These are phyloP conservation scores for Cryphonectria parasitica DNA, from an alignment of 2,329 filamentous ascomycete genomes.

Conservation along the genomic window DNA sequence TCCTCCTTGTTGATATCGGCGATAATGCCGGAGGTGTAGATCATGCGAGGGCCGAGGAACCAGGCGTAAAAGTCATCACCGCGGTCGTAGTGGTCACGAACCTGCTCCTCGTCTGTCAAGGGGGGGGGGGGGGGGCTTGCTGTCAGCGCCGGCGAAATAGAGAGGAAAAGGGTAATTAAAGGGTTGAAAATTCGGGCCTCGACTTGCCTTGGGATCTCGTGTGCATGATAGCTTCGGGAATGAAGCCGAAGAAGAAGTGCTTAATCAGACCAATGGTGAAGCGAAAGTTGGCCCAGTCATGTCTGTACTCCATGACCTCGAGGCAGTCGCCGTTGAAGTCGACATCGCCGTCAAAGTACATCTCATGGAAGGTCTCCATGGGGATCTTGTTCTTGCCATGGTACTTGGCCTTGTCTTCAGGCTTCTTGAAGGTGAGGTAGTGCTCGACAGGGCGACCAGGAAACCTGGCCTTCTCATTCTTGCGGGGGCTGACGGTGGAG, in stretches of 20 bases:
- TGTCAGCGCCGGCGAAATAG: neutral
- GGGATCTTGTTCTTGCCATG: conserved; percentile 79
- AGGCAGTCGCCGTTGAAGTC: conserved; percentile 94
- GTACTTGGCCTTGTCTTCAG: conserved; percentile 67
- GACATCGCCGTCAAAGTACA: conserved; percentile 94
- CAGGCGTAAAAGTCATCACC: conserved; percentile 98
- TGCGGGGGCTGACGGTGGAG: conserved; percentile 82
- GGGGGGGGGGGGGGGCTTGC: too few relatives aligned
- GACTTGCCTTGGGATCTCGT: conserved; percentile 78
- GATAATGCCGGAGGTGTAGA: conserved; percentile 96
- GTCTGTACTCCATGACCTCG: conserved; percentile 88
- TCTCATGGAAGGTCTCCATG: conserved; percentile 94
- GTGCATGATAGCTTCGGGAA: conserved; percentile 91
- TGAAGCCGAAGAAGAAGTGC: conserved; percentile 85
- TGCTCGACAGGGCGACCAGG: conserved; percentile 87
- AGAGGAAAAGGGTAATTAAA: neutral
- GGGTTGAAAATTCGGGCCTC: neutral
- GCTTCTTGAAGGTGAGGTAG: conserved; percentile 82
- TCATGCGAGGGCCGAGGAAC: conserved; percentile 98
- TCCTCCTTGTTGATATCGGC: conserved; percentile 87
- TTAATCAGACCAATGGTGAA: conserved; percentile 87
- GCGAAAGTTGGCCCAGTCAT: conserved; percentile 95
- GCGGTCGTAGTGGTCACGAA: conserved; percentile 95
- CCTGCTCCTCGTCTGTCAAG: conserved; percentile 85
- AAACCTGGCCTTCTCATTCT: conserved; percentile 87